phyloP scores from a whole-genome alignment of 192 early-diverging fungal genomes.

The Polychytrium aggregatum region DNA sequence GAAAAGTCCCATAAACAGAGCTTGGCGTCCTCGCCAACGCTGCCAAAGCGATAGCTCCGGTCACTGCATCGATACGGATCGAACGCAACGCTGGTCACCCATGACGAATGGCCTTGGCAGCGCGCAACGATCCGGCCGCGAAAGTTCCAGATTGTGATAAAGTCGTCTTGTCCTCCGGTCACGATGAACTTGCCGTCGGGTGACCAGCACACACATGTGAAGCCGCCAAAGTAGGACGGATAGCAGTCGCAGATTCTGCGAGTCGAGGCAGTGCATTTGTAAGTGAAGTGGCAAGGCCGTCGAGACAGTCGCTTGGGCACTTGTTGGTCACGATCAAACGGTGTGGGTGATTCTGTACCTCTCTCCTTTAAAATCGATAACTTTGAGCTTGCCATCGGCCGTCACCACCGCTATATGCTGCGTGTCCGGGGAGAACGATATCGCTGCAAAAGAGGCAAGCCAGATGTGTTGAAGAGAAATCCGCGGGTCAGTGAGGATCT shows the following conservation, averaged over 20 bases:
- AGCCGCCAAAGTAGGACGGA: slow-evolving; percentile 72
- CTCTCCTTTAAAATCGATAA: slow-evolving; percentile 66
- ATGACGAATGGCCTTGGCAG: slow-evolving; percentile 85
- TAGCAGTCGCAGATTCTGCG: slow-evolving; percentile 65
- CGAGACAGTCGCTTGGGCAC: too few relatives aligned
- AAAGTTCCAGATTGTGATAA: slow-evolving; percentile 82
- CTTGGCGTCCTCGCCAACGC: slow-evolving; percentile 80
- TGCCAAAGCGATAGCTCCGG: slow-evolving; percentile 73
- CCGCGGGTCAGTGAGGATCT: too few relatives aligned
- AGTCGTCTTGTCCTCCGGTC: slow-evolving; percentile 81
- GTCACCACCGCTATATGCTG: slow-evolving; percentile 68
- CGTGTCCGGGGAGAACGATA: slow-evolving; percentile 76
- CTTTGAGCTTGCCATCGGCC: slow-evolving; percentile 66
- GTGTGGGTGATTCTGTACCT: slow-evolving; percentile 12
- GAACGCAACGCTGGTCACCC: slow-evolving; percentile 70
- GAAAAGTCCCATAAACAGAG: slow-evolving; percentile 93
- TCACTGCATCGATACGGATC: slow-evolving; percentile 71
- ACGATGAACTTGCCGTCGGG: slow-evolving; percentile 66
- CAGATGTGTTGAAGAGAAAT: too few relatives aligned
- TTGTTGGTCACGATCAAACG: neutral
- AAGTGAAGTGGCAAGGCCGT: neutral
- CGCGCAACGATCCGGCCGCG: slow-evolving; percentile 68
- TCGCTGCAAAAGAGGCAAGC: slow-evolving; percentile 26
- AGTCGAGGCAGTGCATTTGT: neutral
- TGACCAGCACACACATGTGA: slow-evolving; percentile 82